Conservation (phyloP, 2,329 filamentous ascomycete genomes). For the Pleoardoris graminearum region DNA sequence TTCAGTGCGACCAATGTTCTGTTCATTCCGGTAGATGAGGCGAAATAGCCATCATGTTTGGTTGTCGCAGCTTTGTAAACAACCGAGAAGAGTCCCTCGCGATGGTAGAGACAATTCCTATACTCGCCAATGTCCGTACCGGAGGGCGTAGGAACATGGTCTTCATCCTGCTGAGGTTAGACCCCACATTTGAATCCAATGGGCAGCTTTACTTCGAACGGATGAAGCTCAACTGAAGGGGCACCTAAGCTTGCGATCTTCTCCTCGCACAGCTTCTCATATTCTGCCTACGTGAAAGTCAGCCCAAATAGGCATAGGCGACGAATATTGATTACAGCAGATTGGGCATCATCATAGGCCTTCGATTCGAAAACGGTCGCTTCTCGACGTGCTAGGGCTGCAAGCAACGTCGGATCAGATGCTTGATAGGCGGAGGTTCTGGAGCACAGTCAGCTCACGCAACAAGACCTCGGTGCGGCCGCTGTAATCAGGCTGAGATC, state of each 20-base stretch:
- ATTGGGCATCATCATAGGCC: constrained; percentile 62
- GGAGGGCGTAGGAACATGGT: constrained; percentile 38
- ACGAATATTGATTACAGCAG: no score
- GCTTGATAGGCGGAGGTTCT: constrained; percentile 56
- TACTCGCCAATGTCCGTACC: constrained; percentile 59
- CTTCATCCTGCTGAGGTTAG: constrained; percentile 28
- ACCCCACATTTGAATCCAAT: not conserved
- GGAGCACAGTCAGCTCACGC: constrained; percentile 13
- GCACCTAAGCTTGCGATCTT: constrained; percentile 24
- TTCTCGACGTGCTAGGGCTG: constrained; percentile 55
- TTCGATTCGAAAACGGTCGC: constrained; percentile 70
- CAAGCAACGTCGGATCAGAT: constrained; percentile 49
- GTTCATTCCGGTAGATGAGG: constrained; percentile 21
- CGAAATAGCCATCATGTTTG: constrained; percentile 38
- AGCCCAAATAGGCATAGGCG: no score
- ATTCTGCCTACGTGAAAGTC: constrained; percentile 39
- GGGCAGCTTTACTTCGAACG: constrained; percentile 22
- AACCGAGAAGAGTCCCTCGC: constrained; percentile 76
- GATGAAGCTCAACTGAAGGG: constrained; percentile 29
- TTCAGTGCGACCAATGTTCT: constrained; percentile 71
- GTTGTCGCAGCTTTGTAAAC: constrained; percentile 70
- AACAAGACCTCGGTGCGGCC: not conserved
- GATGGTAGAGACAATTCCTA: constrained; percentile 59
- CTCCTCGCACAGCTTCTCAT: constrained; percentile 34
- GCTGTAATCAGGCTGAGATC: no score